Percentiles rank a stretch among this genome's conserved stretches.
phyloP scores from a whole-genome alignment of 2,329 filamentous ascomycete species.

The Alternaria brassicicola region DNA sequence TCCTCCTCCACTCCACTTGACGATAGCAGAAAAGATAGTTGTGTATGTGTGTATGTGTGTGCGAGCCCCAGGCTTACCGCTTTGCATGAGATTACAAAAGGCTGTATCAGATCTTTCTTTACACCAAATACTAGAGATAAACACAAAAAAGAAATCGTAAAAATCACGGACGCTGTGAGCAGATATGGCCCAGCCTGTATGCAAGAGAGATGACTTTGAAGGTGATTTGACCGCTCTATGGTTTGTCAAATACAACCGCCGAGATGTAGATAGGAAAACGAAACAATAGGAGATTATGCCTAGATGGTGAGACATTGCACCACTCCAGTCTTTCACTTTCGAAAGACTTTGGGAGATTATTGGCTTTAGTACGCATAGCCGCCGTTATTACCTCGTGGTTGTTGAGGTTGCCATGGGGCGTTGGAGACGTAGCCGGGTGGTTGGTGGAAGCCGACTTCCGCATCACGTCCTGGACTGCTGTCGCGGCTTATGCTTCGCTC shows the following conservation, averaged over 20 bases:
- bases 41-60: not conserved
- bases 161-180: not conserved
- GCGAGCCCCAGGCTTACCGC: constrained; percentile 14
- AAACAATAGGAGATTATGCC: constrained; percentile 1
- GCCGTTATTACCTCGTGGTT: constrained; percentile 26
- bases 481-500: constrained; percentile 35
- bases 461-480: constrained; percentile 36
- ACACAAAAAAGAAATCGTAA: constrained; percentile 11
- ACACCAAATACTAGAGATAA: constrained; percentile 4
- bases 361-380: constrained; percentile 34
- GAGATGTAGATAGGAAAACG: not conserved
- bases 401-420: constrained; percentile 36
- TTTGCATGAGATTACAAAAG: constrained; percentile 17
- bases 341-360: not conserved
- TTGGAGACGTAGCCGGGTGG: constrained; percentile 30
- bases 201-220: not conserved
- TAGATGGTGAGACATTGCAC: not conserved
- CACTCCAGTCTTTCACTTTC: not conserved
- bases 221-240: constrained; percentile 1
- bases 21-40: constrained; percentile 9
- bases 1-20: not conserved
- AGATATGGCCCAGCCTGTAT: not conserved
- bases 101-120: constrained; percentile 14
- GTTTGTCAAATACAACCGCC: not conserved
- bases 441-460: constrained; percentile 32